A percentile compares a stretch with the other conserved stretches of the same genome.
Conservation (phyloP, 2,329 filamentous ascomycete species). For the Phoma sp. region DNA sequence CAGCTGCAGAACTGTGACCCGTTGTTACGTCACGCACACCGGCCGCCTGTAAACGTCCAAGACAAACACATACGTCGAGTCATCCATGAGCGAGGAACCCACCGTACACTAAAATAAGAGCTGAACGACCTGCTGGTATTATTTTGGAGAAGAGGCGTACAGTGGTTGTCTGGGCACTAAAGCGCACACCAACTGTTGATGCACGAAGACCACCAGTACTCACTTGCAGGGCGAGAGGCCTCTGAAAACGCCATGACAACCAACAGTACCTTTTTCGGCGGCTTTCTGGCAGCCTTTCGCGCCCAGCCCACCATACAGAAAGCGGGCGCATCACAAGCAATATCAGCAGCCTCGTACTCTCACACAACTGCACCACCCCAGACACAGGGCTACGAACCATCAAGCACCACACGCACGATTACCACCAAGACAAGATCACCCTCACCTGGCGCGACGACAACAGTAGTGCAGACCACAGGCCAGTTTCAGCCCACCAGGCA, state of each 20-base stretch:
- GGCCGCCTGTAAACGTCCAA: slow-evolving; percentile 13
- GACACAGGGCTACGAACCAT: slow-evolving; percentile 45
- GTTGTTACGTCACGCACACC: slow-evolving; percentile 32
- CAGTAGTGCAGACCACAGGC: slow-evolving; percentile 48
- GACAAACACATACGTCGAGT: slow-evolving; percentile 3
- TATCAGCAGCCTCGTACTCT: slow-evolving; percentile 47
- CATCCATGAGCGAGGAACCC: neutral
- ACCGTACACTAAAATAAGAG: neutral
- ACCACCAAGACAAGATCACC: slow-evolving; percentile 43
- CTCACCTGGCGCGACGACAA: slow-evolving; percentile 45
- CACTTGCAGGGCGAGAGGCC: slow-evolving; percentile 23
- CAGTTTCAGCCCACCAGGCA: slow-evolving; percentile 52
- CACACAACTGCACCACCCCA: slow-evolving; percentile 45
- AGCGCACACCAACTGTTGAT: slow-evolving; percentile 25
- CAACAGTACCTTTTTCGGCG: slow-evolving; percentile 70
- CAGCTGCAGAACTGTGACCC: slow-evolving; percentile 6
- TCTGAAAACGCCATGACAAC: slow-evolving; percentile 61
- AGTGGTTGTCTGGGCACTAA: neutral
- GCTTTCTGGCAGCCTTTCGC: slow-evolving; percentile 71
- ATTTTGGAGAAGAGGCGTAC: neutral
- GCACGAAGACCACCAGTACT: slow-evolving; percentile 36
- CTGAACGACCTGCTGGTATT: neutral
- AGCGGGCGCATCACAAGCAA: slow-evolving; percentile 54
- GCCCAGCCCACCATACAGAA: slow-evolving; percentile 68
- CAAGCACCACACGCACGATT: slow-evolving; percentile 51